Evolutionary conservation across 805 yeast genomes (phyloP), one percentile per base, ranked within the genome.

Genomic region (Kazachstania martiniae): DNA sequence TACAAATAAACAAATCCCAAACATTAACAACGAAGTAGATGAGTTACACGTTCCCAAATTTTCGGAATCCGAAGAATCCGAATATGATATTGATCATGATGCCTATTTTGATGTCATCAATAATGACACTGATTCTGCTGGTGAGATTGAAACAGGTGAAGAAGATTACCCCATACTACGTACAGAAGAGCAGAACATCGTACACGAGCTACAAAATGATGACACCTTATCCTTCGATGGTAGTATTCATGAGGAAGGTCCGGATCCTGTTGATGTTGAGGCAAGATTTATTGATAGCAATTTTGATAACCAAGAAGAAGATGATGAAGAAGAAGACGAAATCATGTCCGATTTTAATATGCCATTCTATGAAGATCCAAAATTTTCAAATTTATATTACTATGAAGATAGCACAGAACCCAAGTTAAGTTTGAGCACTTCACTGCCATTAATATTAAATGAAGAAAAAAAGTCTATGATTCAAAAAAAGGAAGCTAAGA

Each of bases 331-430:
- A 10, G 59, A 58, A 14, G 56, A 50, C 28, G 59, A 47, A 24
- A 46, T 45, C 15, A 57, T 47, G 46, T 42, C 46, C 8, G 62
- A 52, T 26, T 61, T 61, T 29, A 55, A 53, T 39, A 52, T 61
- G 32, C 66, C 68, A 3, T 62, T 53, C 42, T 63, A 61, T 40
- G 66, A 62, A 40, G 67, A 62, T 41, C 58, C 63, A 1, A 56
- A 53, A 37, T 53, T 56, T 39, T 51, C 59, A 3, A 52, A 48
- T 32, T 35, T 56, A 12, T 46, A 54, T 30, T 54, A 52, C 33
- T 53, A 53, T 33, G 44, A 46, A 29, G 57, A 50, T 36, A 47
- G 45, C n/a, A 44, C 40, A 23, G 59, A 51, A 37, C 58, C 58
- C 16, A 49, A 50, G 21, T 32, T 56, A 22, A 47, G 52, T 19